These are phyloP conservation scores for Beauveria sp. DNA, from an alignment of 2,329 filamentous ascomycete genomes.

Conservation along the genomic window DNA sequence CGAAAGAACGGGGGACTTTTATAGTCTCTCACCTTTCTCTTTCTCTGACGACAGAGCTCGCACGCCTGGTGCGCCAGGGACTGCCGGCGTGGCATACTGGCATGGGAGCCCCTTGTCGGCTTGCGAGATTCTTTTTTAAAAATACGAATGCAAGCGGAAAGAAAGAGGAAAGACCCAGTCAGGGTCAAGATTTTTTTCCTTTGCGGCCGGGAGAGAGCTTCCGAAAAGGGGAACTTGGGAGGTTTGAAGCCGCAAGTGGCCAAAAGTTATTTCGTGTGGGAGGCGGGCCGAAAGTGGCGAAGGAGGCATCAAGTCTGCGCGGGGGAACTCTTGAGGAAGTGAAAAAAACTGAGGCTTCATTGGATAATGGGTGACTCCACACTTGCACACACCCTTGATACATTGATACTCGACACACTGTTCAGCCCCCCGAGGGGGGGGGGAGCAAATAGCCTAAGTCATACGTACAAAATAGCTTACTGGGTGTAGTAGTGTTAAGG, in stretches of 20 bases:
- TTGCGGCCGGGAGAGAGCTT: no score
- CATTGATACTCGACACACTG: not conserved
- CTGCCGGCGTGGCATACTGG: not conserved
- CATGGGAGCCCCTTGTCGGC: not conserved
- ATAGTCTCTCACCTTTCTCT: not conserved
- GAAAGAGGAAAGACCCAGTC: no score
- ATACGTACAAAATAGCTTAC: no score
- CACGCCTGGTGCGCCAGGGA: slow-evolving; percentile 1
- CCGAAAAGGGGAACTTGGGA: no score
- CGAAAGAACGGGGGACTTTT: no score
- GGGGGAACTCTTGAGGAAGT: not conserved
- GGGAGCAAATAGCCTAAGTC: no score
- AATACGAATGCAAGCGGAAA: not conserved
- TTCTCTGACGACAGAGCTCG: slow-evolving; percentile 8
- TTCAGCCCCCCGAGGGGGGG: no score
- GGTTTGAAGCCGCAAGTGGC: no score
- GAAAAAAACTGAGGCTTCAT: not conserved
- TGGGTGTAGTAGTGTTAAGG: no score
- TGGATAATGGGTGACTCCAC: not conserved
- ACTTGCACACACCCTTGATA: not conserved
- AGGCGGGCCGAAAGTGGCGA: not conserved
- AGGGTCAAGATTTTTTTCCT: no score
- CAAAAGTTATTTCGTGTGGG: not conserved
- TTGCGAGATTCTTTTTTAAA: no score
- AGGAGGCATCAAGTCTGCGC: not conserved